These are phyloP conservation scores for Eucalyptus fibrosa DNA, from an alignment of 345 rosid species.

Conservation along the genomic window DNA sequence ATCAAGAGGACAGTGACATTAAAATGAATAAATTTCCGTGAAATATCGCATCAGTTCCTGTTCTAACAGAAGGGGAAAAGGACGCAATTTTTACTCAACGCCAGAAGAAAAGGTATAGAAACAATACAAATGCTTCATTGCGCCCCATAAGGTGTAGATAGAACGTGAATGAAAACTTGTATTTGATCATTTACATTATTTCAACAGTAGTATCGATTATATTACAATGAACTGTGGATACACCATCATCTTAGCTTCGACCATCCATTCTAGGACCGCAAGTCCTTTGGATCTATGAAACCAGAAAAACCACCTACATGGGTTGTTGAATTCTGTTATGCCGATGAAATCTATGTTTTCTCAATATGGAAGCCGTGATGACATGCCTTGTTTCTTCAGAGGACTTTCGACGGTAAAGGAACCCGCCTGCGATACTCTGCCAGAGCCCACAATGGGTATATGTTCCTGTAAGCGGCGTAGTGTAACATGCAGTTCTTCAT, in stretches of 20 bases:
- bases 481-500: slow-evolving; percentile 34
- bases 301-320: neutral
- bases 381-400: neutral
- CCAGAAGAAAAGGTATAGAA: neutral
- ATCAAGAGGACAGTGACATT: neutral
- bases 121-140: neutral
- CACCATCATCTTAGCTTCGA: neutral
- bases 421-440: slow-evolving; percentile 18
- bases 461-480: slow-evolving; percentile 21
- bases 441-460: slow-evolving; percentile 35
- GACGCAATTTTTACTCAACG: neutral
- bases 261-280: neutral
- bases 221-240: neutral
- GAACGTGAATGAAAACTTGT: neutral
- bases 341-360: neutral
- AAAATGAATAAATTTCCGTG: neutral
- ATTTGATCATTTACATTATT: neutral
- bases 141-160: neutral
- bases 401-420: neutral
- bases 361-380: neutral
- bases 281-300: neutral
- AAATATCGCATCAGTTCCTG: neutral
- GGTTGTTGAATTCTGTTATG: neutral
- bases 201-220: neutral
- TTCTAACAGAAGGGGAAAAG: neutral